Base-by-base conservation (phyloP, 441 rosid genomes). In the Adansonia madagascariensis region DNA sequence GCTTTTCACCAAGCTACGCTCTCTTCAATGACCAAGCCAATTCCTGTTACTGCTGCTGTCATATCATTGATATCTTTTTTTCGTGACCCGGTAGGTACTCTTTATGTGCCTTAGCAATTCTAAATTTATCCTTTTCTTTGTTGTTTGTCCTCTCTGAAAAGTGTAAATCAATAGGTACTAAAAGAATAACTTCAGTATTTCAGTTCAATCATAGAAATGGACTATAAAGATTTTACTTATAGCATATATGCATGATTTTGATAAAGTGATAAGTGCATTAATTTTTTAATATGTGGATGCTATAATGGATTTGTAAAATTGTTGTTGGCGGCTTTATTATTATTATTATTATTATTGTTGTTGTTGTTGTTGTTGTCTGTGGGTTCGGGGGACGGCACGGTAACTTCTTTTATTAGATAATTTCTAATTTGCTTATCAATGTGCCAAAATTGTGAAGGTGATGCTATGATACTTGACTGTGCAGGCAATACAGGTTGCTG, bases 401-500 rank as follows among this genome's bases (percentile, higher is more conserved):
- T 66, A 8, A 15, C 27, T 70, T 24, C 20, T 8, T 15, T 24
- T 68, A 68, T 15, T 12, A 22, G 22, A 47, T 70, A 50, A 70
- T 24, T 14, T 61, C 17, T 17, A 0, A 22, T 75, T 62, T 49
- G 22, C 27, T 47, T 50, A 63, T 35, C 8, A 31, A 80, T 73
- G 24, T 22, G 31, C 63, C 62, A n/a, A 39, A 53, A 55, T 35
- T 18, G 63, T 71, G n/a, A 14, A 49, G 43, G n/a, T 53, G 50
- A 71, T 55, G n/a, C 20, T 55, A 65, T n/a, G 50, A 44, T 31
- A 73, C 18, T 75, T 72, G 57, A 80, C 76, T 73, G 39, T 89
- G 85, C 94, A 93, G 98, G 87, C 80, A 65, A 88, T 94, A 82
- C 98, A 97, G 86, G 82, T 88, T 76, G 89, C 87, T 79, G 95